A percentile compares a stretch with the other conserved stretches of the same genome.
Conservation (phyloP, 1,284 basidiomycete species). For the Acaromyces ingoldii region DNA sequence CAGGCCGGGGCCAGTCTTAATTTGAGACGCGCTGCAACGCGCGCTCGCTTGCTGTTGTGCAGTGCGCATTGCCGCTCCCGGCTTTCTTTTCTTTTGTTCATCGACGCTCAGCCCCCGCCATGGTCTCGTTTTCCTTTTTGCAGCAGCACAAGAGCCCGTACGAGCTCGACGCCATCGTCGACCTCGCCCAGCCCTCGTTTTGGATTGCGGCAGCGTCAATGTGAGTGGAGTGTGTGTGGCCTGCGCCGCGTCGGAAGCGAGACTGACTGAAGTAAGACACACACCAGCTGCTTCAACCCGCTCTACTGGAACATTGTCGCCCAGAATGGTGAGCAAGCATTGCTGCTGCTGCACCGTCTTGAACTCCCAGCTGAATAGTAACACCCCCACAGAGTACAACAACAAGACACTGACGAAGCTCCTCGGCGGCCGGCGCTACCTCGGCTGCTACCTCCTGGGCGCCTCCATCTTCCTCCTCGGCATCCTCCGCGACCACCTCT, state of each 20-base stretch:
- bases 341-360: no score
- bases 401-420: conserved; percentile 45
- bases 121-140: no score
- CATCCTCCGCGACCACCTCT: conserved; percentile 75
- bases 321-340: no score
- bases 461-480: conserved; percentile 81
- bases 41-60: no score
- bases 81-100: no score
- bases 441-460: conserved; percentile 87
- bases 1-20: no score
- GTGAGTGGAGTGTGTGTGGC: background rate
- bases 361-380: no score
- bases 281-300: conserved; percentile 13
- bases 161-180: conserved; percentile 16
- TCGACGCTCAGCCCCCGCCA: no score
- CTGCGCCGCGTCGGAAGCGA: background rate
- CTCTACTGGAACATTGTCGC: conserved; percentile 90
- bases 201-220: conserved; percentile 28
- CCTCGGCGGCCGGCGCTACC: conserved; percentile 51
- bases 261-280: no score
- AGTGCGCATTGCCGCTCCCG: no score
- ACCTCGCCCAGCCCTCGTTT: conserved; percentile 32
- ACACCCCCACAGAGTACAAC: conserved; percentile 45
- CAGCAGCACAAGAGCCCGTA: no score
- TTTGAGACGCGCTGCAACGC: no score